Evolutionary conservation across 345 rosid genomes (phyloP).

Genomic region (Salix purpurea): DNA sequence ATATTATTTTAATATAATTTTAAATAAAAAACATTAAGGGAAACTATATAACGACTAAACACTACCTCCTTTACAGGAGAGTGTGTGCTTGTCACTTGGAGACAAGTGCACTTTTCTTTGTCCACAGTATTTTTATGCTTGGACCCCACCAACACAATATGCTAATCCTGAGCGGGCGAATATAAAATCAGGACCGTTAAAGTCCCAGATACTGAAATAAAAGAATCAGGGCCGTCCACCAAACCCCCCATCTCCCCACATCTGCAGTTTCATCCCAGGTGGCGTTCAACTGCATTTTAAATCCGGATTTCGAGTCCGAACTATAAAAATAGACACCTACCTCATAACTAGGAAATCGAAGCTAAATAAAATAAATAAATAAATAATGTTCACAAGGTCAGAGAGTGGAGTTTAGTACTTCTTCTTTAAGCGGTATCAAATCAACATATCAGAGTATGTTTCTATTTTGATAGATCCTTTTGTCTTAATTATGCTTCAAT

Average conservation of each 20-base stretch:
- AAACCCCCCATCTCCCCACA: not conserved
- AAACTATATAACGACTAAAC: too few species aligned
- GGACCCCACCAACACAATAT: not conserved
- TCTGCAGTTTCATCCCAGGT: constrained; percentile 20
- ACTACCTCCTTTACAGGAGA: too few species aligned
- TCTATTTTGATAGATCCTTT: not conserved
- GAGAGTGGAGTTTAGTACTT: not conserved
- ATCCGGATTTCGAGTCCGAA: constrained; percentile 67
- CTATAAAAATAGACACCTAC: not conserved
- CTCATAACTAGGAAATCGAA: not conserved
- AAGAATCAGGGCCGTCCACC: constrained; percentile 47
- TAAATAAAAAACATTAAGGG: too few species aligned
- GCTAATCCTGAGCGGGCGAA: constrained; percentile 13
- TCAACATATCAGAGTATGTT: not conserved
- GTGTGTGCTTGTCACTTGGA: too few species aligned
- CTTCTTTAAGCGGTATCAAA: not conserved
- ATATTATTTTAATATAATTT: too few species aligned
- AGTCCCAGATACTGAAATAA: not conserved
- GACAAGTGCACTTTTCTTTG: too few species aligned
- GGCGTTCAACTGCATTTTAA: constrained; percentile 62
- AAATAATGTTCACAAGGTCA: not conserved
- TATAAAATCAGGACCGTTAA: constrained; percentile 18
- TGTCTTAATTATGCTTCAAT: not conserved
- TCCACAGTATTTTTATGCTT: not conserved
- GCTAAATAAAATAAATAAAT: not conserved